A percentile compares a stretch with the other conserved stretches of the same genome.
Evolutionary conservation across 192 early-diverging fungal genomes (phyloP).

Genomic region (Phycomyces nitens): DNA sequence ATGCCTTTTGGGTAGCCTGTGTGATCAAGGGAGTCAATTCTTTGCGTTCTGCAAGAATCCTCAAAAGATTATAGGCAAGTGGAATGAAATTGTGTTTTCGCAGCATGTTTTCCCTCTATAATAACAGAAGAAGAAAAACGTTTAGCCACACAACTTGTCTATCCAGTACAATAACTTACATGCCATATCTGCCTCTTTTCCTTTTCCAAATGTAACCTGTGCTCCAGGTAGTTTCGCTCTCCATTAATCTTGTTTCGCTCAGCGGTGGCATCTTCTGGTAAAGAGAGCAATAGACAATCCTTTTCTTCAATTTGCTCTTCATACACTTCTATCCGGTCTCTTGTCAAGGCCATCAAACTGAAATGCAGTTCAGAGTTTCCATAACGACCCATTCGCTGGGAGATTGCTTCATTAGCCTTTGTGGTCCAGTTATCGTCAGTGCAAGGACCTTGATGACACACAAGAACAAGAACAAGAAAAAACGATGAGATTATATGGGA

Average conservation of each 20-base stretch:
- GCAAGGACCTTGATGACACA: conserved; percentile 60
- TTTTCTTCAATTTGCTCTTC: conserved; percentile 48
- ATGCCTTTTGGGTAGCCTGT: conserved; percentile 43
- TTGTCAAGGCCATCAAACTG: conserved; percentile 76
- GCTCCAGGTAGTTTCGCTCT: conserved; percentile 47
- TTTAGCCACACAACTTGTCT: neutral
- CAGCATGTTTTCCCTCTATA: conserved; percentile 61
- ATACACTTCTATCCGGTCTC: conserved; percentile 57
- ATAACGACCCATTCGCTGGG: conserved; percentile 63
- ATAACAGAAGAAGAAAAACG: conserved; percentile 7
- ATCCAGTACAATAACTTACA: too few relatives aligned
- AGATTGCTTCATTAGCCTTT: conserved; percentile 61
- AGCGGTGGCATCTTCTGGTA: conserved; percentile 33
- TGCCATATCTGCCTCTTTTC: conserved; percentile 56
- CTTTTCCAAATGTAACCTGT: conserved; percentile 57
- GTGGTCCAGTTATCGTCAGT: conserved; percentile 63
- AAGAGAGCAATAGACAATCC: conserved; percentile 32
- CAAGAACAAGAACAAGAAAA: conserved; percentile 3
- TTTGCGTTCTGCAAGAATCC: conserved; percentile 55
- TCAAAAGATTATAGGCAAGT: conserved; percentile 61
- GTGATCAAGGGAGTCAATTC: conserved; percentile 46
- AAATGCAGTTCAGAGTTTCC: conserved; percentile 66
- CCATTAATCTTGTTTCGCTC: conserved; percentile 45
- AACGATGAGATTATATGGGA: neutral
- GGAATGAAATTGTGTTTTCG: conserved; percentile 79